Conservation (phyloP, 192 early-diverging fungal genomes). For the Podila minutissima region DNA sequence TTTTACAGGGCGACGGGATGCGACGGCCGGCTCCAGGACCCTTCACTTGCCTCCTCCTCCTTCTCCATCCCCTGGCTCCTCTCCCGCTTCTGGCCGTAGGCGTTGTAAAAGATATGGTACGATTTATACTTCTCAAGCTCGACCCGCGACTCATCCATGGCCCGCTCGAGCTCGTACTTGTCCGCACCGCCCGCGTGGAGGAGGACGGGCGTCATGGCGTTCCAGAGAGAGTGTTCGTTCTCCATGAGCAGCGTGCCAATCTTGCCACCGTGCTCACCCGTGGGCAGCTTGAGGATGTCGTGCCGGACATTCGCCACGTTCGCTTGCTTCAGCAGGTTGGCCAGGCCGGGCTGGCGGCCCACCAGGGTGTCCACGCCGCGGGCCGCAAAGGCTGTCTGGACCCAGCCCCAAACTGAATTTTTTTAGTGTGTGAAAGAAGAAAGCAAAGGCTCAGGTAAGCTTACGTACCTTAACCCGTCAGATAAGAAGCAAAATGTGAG, state of each 20-base stretch:
- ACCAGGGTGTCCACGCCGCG: slow-evolving; percentile 11
- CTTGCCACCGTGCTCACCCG: slow-evolving; percentile 35
- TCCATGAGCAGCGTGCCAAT: slow-evolving; percentile 31
- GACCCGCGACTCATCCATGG: neutral
- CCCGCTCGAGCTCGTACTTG: slow-evolving; percentile 24
- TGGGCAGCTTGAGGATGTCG: slow-evolving; percentile 17
- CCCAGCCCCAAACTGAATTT: slow-evolving; percentile 20
- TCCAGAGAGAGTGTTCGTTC: slow-evolving; percentile 31
- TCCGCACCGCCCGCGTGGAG: slow-evolving; percentile 26
- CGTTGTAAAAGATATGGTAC: slow-evolving; percentile 37
- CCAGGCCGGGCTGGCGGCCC: slow-evolving; percentile 4
- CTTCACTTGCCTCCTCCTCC: no score
- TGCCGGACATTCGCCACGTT: slow-evolving; percentile 15
- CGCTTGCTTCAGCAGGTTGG: neutral
- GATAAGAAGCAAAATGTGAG: neutral
- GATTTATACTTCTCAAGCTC: slow-evolving; percentile 32
- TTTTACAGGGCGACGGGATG: neutral
- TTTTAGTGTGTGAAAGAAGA: no score
- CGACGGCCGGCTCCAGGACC: no score
- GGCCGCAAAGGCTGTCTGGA: slow-evolving; percentile 4
- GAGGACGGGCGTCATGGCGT: slow-evolving; percentile 26
- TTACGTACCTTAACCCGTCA: neutral
- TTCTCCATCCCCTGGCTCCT: no score
- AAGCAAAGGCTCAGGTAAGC: neutral
- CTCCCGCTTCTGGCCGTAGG: slow-evolving; percentile 21